Evolutionary conservation across 768 basidiomycete genomes (phyloP).

Genomic region (Lactifluus subvellereus): DNA sequence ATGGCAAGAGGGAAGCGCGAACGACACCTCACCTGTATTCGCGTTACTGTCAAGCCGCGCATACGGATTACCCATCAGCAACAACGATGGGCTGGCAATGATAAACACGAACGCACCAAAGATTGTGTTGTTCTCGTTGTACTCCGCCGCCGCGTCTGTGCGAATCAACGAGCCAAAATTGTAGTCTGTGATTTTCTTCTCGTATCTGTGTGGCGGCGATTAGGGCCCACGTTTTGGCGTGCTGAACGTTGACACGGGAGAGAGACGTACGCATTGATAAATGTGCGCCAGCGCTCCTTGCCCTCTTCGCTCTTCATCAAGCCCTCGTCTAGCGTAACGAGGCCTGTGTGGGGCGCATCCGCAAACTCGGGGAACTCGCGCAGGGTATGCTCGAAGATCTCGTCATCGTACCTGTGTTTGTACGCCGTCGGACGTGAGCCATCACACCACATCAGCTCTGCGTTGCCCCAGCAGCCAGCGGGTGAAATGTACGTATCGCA

Average conservation of each 20-base stretch:
- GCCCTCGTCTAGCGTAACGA: conserved; percentile 73
- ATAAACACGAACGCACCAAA: conserved; percentile 54
- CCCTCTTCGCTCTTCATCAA: conserved; percentile 85
- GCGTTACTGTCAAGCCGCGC: conserved; percentile 42
- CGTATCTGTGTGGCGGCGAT: conserved; percentile 50
- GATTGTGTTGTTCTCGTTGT: conserved; percentile 88
- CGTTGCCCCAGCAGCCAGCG: neutral
- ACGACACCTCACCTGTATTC: conserved; percentile 52
- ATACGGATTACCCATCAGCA: conserved; percentile 7
- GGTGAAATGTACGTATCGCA: neutral
- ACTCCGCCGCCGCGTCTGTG: conserved; percentile 71
- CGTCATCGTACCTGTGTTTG: conserved; percentile 62
- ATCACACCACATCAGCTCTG: neutral
- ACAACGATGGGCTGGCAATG: neutral
- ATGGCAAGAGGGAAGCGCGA: neutral
- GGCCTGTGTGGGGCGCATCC: conserved; percentile 34
- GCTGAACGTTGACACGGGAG: neutral
- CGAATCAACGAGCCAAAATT: conserved; percentile 97
- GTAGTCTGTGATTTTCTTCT: conserved; percentile 85
- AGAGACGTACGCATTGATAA: conserved; percentile 61
- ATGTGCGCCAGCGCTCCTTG: conserved; percentile 87
- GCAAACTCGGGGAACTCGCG: conserved; percentile 74
- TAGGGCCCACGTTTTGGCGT: neutral
- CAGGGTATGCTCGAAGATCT: conserved; percentile 76
- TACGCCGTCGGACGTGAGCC: neutral